Evolutionary conservation across 176 grass and related monocot species (phyloP).

Genomic region (Carex myosuroides): DNA sequence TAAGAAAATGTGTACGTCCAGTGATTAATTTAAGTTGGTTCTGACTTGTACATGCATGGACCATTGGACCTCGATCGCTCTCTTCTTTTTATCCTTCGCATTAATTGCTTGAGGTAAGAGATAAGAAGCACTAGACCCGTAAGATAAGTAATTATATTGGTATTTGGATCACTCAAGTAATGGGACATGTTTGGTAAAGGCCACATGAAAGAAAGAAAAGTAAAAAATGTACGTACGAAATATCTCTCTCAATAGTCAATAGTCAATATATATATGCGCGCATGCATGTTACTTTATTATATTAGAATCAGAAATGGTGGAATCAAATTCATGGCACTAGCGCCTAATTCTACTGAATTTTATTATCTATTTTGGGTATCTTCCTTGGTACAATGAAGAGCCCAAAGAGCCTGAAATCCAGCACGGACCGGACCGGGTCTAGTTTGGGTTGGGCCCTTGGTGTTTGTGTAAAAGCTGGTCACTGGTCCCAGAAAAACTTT

Average conservation of each 20-base stretch:
- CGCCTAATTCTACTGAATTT: too few species aligned
- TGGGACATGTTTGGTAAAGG: neutral
- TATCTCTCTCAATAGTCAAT: too few species aligned
- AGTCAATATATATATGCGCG: too few species aligned
- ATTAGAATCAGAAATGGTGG: too few species aligned
- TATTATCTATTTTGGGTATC: too few species aligned
- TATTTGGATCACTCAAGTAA: neutral
- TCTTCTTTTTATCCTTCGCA: neutral
- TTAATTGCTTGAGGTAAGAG: neutral
- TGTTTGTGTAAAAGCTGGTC: neutral
- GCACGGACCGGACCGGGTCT: neutral
- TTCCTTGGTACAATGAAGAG: too few species aligned
- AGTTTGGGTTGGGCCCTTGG: neutral
- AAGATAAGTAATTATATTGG: neutral
- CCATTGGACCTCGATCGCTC: neutral
- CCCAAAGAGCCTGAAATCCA: too few species aligned
- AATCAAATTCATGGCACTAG: too few species aligned
- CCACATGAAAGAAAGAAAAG: too few species aligned
- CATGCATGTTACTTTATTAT: too few species aligned
- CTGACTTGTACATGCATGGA: neutral
- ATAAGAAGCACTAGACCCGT: neutral
- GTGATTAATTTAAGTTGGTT: neutral
- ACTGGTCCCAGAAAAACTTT: neutral
- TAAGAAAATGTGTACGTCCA: neutral
- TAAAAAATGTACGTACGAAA: too few species aligned